phyloP scores from a whole-genome alignment of 176 grass and related monocot genomes.

The Pontederia crassipes region DNA sequence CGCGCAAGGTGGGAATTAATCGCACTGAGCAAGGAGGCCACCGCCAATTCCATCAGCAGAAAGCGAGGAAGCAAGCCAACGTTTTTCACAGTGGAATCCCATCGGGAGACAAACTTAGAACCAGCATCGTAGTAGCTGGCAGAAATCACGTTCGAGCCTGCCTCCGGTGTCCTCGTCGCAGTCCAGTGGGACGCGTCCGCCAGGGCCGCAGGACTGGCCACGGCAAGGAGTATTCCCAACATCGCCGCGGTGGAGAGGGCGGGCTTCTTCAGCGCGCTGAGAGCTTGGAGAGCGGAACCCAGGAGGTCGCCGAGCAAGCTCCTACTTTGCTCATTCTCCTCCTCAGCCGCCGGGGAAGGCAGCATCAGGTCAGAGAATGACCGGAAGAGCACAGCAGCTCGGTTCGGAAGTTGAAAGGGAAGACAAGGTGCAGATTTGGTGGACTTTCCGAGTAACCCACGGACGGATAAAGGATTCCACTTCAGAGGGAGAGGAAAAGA shows the following conservation, averaged over 20 bases:
- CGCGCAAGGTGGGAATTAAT: neutral
- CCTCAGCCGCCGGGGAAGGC: neutral
- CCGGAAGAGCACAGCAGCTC: neutral
- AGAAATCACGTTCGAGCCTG: neutral
- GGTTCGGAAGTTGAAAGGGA: neutral
- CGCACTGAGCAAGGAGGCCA: neutral
- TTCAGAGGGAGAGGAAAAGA: neutral
- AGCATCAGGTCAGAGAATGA: neutral
- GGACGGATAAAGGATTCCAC: conserved; percentile 1
- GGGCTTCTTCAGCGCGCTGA: neutral
- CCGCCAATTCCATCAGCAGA: conserved; percentile 4
- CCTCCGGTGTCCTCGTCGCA: neutral
- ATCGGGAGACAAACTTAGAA: neutral
- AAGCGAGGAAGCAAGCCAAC: neutral
- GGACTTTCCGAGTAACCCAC: neutral
- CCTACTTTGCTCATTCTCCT: neutral
- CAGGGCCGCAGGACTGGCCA: neutral
- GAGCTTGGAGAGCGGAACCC: neutral
- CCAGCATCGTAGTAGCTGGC: neutral
- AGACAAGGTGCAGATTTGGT: neutral
- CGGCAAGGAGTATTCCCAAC: neutral
- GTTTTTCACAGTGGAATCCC: too few species aligned
- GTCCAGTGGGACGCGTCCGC: neutral
- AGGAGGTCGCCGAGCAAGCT: neutral
- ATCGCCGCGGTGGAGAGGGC: neutral